Base-by-base conservation (phyloP, 805 yeast species). In the Monosporozyma yasuniensis region DNA sequence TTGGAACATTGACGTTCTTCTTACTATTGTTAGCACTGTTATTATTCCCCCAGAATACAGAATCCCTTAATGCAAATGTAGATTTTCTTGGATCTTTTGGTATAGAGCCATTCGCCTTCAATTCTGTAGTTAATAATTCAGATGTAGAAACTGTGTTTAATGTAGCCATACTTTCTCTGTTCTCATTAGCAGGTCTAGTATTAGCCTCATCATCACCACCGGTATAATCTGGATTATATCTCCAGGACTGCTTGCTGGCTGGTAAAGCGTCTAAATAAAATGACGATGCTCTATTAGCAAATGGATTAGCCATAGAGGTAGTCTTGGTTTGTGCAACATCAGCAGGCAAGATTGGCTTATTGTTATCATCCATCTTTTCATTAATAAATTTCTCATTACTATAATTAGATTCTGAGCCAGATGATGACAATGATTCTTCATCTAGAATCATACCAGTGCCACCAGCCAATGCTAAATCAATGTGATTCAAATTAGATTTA, bases 131-230 rank as follows among this genome's bases (percentile, higher is more conserved):
- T 61, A 88, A 75, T 44, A 89, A 75, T 62, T 87, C 91, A 47
- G 83, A 87, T 0, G 96, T 87, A 30, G 90, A 81, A 32, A 90
- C 90, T 0, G 96, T 88, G 25, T 88, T 89, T 50, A 84, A 60
- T 0, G 96, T 86, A 37, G 76, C 77, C 50, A 79, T 72, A 9
- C 95, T 83, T 34, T 78, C 81, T 63, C 91, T 78, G 23, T 54
- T 55, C 27, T 45, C 49, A 23, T 22, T 72, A 30, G 70, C 72
- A 74, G 70, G 41, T 65, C 52, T 35, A 63, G 56, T 41, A 63
- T 63, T 23, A 8, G 43, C 25, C n/a, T n/a, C n/a, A n/a, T n/a
- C n/a, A 5, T 22, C 22, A 18, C 18, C 25, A 10, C 12, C 37
- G 7, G 12, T 19, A 58, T 16, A 62, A 18, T 44, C 47, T 14